Evolutionary conservation across 2,329 filamentous ascomycete genomes (phyloP).

Genomic region (Pseudogymnoascus sp.): DNA sequence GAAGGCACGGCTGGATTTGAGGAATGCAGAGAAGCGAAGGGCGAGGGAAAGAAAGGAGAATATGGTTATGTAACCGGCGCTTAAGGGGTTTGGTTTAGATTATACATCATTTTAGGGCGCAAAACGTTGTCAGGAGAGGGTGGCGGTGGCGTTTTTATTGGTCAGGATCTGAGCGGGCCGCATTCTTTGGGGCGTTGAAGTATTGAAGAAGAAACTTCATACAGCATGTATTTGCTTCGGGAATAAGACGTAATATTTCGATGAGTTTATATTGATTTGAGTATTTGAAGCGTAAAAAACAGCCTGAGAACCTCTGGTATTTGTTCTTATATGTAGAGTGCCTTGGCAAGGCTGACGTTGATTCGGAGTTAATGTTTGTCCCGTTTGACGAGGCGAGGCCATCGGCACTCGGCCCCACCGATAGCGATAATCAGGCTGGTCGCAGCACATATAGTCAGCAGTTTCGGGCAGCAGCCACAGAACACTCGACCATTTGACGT

Average conservation of each 20-base stretch:
- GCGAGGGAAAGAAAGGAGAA: slow-evolving; percentile 21
- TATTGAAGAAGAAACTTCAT: slow-evolving; percentile 7
- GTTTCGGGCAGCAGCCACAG: slow-evolving; percentile 4
- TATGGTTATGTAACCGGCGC: slow-evolving; percentile 11
- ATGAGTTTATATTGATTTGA: neutral
- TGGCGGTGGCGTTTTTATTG: slow-evolving; percentile 9
- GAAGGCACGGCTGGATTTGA: slow-evolving; percentile 27
- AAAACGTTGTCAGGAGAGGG: slow-evolving; percentile 1
- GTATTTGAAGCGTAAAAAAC: neutral
- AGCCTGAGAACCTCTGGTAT: neutral
- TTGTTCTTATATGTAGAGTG: neutral
- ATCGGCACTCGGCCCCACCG: neutral
- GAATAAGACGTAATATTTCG: neutral
- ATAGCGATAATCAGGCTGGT: slow-evolving; percentile 6
- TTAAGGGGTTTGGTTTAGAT: neutral
- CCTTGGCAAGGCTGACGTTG: slow-evolving; percentile 3
- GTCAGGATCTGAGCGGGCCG: slow-evolving; percentile 7
- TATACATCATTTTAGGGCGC: slow-evolving; percentile 8
- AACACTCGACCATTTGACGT: slow-evolving; percentile 7
- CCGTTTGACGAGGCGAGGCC: neutral
- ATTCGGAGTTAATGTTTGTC: neutral
- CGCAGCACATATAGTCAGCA: neutral
- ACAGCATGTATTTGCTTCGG: slow-evolving; percentile 1
- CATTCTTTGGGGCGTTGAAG: slow-evolving; percentile 2
- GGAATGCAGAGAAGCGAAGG: slow-evolving; percentile 24